Evolutionary conservation across 2,329 filamentous ascomycete genomes (phyloP).

Genomic region (Colletotrichum costaricense): DNA sequence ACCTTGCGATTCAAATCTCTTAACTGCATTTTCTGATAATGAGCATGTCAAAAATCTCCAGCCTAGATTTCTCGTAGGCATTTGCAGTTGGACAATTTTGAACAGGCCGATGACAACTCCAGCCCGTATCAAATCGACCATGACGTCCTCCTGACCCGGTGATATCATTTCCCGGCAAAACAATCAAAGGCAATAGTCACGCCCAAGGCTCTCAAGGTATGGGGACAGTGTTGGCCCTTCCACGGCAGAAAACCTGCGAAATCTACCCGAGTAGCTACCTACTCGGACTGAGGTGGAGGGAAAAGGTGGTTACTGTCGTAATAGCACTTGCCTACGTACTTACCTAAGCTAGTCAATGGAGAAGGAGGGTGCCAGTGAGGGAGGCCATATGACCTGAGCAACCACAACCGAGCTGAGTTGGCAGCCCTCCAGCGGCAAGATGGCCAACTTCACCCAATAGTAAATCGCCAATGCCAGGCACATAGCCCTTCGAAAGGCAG

Average conservation of each 20-base stretch:
- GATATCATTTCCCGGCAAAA: not conserved
- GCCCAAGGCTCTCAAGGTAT: not conserved
- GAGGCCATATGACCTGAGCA: constrained; percentile 3
- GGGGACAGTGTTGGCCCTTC: not conserved
- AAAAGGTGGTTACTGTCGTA: not conserved
- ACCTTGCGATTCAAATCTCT: not conserved
- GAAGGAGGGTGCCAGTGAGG: not conserved
- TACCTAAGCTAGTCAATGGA: not conserved
- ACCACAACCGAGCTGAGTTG: constrained; percentile 7
- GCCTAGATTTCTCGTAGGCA: not conserved
- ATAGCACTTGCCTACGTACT: not conserved
- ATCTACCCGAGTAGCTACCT: not conserved
- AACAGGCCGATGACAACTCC: not conserved
- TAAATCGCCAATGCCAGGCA: not conserved
- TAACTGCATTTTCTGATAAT: not conserved
- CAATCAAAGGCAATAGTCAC: not conserved
- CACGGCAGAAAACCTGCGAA: not conserved
- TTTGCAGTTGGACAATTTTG: not conserved
- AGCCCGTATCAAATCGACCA: not conserved
- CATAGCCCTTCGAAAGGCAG: not conserved
- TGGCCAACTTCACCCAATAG: not conserved
- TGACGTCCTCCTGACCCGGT: not conserved
- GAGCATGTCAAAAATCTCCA: not conserved
- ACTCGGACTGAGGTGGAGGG: not conserved
- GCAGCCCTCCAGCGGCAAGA: not conserved